Conservation (phyloP, 352 stramenopile species). For the Phytophthora syringae region DNA sequence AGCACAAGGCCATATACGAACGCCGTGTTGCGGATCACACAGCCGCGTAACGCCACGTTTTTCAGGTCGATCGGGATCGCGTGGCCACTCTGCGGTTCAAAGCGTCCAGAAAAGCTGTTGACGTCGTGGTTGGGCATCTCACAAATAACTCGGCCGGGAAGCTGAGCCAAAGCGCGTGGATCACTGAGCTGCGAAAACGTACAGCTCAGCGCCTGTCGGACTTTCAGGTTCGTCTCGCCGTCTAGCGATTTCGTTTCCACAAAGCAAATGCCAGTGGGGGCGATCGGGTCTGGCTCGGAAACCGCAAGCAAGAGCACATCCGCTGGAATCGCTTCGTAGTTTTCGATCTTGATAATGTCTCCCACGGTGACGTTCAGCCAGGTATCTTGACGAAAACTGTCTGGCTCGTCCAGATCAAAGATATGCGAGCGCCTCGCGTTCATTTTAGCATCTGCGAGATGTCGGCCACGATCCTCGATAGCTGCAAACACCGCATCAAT, state of each 20-base stretch:
- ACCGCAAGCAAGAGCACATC: constrained; percentile 84
- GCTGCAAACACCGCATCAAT: constrained; percentile 86
- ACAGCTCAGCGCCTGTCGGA: constrained; percentile 81
- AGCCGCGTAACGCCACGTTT: constrained; percentile 82
- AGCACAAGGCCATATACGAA: constrained; percentile 83
- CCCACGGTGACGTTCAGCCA: constrained; percentile 79
- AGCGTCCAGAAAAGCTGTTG: constrained; percentile 85
- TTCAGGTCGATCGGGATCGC: constrained; percentile 88
- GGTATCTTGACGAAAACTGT: constrained; percentile 57
- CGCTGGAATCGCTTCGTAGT: constrained; percentile 86
- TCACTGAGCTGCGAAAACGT: constrained; percentile 87
- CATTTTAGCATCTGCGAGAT: constrained; percentile 83
- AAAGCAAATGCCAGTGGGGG: constrained; percentile 83
- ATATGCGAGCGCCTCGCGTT: constrained; percentile 72
- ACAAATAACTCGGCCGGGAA: constrained; percentile 73
- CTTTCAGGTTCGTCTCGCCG: constrained; percentile 89
- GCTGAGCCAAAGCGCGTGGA: constrained; percentile 61
- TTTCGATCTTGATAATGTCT: constrained; percentile 87
- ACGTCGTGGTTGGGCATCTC: constrained; percentile 90
- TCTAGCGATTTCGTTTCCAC: constrained; percentile 90
- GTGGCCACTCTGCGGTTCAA: constrained; percentile 74
- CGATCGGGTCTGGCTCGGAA: constrained; percentile 61
- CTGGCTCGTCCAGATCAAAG: constrained; percentile 55
- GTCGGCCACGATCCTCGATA: constrained; percentile 84
- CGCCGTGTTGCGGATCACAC: constrained; percentile 85